Base-by-base conservation (phyloP, 75 land plant species). In the Pseudotsuga menziesii region DNA sequence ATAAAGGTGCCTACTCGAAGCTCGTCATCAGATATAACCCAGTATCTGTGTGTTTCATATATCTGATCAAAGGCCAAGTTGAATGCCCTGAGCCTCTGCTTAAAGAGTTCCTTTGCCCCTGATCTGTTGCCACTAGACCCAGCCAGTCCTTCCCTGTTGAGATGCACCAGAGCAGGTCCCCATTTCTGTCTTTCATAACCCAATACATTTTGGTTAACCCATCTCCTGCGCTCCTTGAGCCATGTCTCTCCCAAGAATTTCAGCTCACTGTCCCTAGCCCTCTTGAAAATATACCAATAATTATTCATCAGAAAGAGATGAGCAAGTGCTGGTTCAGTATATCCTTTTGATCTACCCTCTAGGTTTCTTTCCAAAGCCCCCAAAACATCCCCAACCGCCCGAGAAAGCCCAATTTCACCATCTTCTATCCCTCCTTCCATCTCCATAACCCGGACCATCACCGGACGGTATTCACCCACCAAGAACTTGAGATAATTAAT, bases 271-370 rank as follows among this genome's bases (percentile, higher is more conserved):
- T 77, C 84, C 58, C 78, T 84, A 56, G 48, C 57, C 29, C 85
- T 78, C 35, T 61, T 82, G 23, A 67, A 72, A 5, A 84, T 76
- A 27, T 84, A 84, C 73, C 73, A 84, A 35, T 82, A 58, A 74
- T 84, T 84, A 52, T 84, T 84, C 85, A 84, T 84, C 79, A 84
- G 27, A 56, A 84, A 84, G 54, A 84, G 80, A 57, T 84, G 85
- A 22, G 77, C 72, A 72, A 71, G 75, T 22, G 79, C 84, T 20
- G 63, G 79, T 17, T 84, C 80, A 19, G 79, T 56, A 25, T 54
- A 72, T 23, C 56, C 79, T 16, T 72, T 76, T 27, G 75, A 55
- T 23, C 71, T 58, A 8, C 54, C 78, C 77, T 80, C 84, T 25
- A 83, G 26, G 26, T 73, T 81, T 58, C 74, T 59, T 58, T 80